A percentile compares a stretch with the other conserved stretches of the same genome.
These are phyloP conservation scores for Rauvolfia tetraphylla DNA, from an alignment of 257 asterid genomes.

Conservation along the genomic window DNA sequence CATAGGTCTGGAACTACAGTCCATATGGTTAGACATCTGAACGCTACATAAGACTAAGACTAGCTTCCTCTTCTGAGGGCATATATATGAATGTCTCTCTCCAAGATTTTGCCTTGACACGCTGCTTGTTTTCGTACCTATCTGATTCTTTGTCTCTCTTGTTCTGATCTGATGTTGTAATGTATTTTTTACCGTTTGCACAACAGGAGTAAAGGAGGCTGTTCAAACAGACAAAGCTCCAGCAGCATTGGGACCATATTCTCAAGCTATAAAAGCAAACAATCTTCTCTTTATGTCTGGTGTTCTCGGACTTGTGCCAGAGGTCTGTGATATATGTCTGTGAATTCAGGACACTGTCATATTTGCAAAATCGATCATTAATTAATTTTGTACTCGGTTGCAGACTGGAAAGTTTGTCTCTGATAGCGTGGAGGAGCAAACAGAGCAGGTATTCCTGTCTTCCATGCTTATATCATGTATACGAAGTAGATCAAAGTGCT, in stretches of 20 bases:
- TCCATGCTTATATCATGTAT: not conserved
- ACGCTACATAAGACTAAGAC: not conserved
- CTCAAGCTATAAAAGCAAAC: slow-evolving; percentile 88
- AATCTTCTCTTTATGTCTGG: slow-evolving; percentile 83
- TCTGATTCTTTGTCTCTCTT: not conserved
- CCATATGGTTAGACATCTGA: not conserved
- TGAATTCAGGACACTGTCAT: not conserved
- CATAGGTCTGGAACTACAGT: not conserved
- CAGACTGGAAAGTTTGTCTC: slow-evolving; percentile 90
- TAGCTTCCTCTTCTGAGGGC: not conserved
- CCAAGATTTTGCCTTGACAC: not conserved
- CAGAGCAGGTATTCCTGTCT: slow-evolving; percentile 72
- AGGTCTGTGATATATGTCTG: slow-evolving; percentile 44
- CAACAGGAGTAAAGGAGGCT: slow-evolving; percentile 57
- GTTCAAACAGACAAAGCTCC: slow-evolving; percentile 88
- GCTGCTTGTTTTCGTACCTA: not conserved
- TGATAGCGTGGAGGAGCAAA: slow-evolving; percentile 86
- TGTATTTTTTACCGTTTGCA: not conserved
- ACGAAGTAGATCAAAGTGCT: not conserved
- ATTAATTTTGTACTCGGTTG: slow-evolving; percentile 21
- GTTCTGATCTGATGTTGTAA: not conserved
- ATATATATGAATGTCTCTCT: not conserved
- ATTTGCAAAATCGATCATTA: not conserved
- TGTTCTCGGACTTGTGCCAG: slow-evolving; percentile 57
- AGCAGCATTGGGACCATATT: slow-evolving; percentile 92